Conservation (phyloP, 2,329 filamentous ascomycete species). For the Zasmidium angulare region DNA sequence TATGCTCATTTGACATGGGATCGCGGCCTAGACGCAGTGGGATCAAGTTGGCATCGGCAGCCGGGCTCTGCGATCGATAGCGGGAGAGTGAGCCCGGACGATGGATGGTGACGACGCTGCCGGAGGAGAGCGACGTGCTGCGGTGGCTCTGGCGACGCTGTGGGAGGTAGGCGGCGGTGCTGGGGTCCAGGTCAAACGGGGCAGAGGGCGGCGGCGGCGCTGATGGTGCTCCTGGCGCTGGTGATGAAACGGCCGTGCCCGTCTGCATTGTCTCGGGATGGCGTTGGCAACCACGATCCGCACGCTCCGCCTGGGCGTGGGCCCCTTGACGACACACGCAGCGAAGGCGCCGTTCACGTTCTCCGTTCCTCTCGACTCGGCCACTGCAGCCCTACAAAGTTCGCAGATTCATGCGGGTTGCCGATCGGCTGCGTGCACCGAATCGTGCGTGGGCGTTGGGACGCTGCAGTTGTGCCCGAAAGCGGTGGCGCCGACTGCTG, state of each 20-base stretch:
- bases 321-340: neutral
- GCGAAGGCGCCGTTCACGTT: neutral
- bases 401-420: constrained; percentile 15
- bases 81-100: constrained; percentile 39
- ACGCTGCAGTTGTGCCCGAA: constrained; percentile 8
- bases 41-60: constrained; percentile 25
- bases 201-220: neutral
- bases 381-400: constrained; percentile 14
- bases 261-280: constrained; percentile 11
- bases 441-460: constrained; percentile 9
- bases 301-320: neutral
- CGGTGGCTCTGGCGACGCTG: constrained; percentile 26
- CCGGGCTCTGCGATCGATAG: constrained; percentile 24
- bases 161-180: neutral
- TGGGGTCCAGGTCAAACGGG: constrained; percentile 6
- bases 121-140: constrained; percentile 46
- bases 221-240: constrained; percentile 3
- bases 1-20: constrained; percentile 21
- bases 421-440: constrained; percentile 11
- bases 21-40: constrained; percentile 25
- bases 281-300: neutral
- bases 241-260: constrained; percentile 5
- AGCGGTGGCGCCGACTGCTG: neutral
- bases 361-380: neutral
- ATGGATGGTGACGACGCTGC: constrained; percentile 42